Conservation (phyloP, 306 rosid species). For the Vigna angularis region DNA sequence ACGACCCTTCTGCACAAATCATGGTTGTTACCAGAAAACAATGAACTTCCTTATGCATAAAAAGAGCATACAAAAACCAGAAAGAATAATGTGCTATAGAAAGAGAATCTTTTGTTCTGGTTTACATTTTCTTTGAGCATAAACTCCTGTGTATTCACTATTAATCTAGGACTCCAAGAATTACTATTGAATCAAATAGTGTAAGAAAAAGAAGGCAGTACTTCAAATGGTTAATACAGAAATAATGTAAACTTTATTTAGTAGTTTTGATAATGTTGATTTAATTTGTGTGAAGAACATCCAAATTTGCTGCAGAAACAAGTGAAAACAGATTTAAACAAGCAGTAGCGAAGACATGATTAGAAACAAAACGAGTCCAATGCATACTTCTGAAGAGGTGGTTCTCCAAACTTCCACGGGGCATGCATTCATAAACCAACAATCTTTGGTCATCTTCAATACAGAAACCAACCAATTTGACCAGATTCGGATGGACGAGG, state of each 20-base stretch:
- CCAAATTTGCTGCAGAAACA: slow-evolving; percentile 17
- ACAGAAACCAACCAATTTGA: slow-evolving; percentile 88
- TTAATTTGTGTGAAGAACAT: slow-evolving; percentile 20
- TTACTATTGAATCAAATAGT: slow-evolving; percentile 18
- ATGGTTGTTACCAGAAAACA: slow-evolving; percentile 59
- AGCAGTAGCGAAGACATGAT: slow-evolving; percentile 27
- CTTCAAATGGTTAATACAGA: not conserved
- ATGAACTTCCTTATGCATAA: slow-evolving; percentile 39
- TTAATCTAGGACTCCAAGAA: slow-evolving; percentile 6
- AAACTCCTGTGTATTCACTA: not conserved
- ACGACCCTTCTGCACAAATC: slow-evolving; percentile 80
- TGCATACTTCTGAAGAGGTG: slow-evolving; percentile 94
- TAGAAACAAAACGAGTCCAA: slow-evolving; percentile 43
- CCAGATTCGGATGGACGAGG: slow-evolving; percentile 83
- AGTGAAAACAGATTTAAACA: slow-evolving; percentile 34
- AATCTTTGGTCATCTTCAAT: slow-evolving; percentile 95
- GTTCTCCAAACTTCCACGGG: slow-evolving; percentile 98
- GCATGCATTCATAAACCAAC: slow-evolving; percentile 91
- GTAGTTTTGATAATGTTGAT: slow-evolving; percentile 1
- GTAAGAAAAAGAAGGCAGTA: slow-evolving; percentile 4
- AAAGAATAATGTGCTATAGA: slow-evolving; percentile 6
- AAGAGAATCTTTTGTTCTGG: slow-evolving; percentile 15
- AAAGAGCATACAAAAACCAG: slow-evolving; percentile 11
- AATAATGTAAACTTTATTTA: not conserved
- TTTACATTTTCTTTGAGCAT: not conserved